Evolutionary conservation across 495 filamentous ascomycete species (phyloP).

Genomic region (Penicillium cosmopolitanum): DNA sequence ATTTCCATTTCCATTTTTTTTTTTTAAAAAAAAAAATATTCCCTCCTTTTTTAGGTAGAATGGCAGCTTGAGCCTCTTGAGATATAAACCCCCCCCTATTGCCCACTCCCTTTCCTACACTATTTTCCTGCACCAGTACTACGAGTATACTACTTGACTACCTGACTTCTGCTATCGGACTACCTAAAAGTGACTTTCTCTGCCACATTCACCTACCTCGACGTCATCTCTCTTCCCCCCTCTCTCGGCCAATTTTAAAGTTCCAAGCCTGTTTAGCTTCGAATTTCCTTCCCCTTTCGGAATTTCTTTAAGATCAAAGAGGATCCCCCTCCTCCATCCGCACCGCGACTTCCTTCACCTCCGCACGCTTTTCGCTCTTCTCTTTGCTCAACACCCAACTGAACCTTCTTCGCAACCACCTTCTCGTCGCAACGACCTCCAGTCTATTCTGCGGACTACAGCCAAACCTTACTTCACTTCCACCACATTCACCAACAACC

Average conservation of each 20-base stretch:
- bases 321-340: background rate
- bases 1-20: constrained; percentile 11
- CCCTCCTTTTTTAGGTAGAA: background rate
- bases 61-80: constrained; percentile 24
- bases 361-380: background rate
- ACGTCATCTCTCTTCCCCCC: background rate
- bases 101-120: background rate
- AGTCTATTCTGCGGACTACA: no score
- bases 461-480: background rate
- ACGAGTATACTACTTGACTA: background rate
- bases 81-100: constrained; percentile 28
- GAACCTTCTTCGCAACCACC: background rate
- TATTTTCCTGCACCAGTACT: background rate
- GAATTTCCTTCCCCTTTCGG: constrained; percentile 17
- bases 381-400: background rate
- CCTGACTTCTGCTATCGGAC: no score
- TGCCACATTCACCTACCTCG: no score
- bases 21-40: background rate
- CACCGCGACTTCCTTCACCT: constrained; percentile 4
- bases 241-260: constrained; percentile 8
- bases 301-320: constrained; percentile 16
- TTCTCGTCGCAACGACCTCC: no score
- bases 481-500: constrained; percentile 17
- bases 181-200: no score
- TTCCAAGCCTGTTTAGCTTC: constrained; percentile 16